These are phyloP conservation scores for Rhizophlyctis rosea DNA, from an alignment of 192 early-diverging fungal species.

Conservation along the genomic window DNA sequence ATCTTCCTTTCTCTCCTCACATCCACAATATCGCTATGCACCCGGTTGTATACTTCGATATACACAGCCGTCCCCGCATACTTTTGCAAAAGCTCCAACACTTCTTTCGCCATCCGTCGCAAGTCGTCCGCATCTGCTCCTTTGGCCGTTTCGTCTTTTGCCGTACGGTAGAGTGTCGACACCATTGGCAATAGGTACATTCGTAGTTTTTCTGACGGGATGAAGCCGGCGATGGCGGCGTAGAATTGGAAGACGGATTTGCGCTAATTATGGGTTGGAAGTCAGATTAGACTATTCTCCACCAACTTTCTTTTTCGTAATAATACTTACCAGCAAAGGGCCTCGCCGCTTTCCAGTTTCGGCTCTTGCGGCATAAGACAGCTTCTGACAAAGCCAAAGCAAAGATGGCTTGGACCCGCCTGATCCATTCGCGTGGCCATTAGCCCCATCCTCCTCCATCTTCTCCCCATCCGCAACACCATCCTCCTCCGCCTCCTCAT, in stretches of 20 bases:
- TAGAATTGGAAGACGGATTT: constrained; percentile 87
- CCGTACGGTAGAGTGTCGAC: constrained; percentile 75
- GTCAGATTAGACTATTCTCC: constrained; percentile 25
- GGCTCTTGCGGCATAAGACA: constrained; percentile 64
- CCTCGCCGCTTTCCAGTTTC: constrained; percentile 46
- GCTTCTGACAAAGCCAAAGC: constrained; percentile 56
- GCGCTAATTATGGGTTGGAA: too few relatives aligned
- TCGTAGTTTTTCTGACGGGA: constrained; percentile 53
- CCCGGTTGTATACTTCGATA: constrained; percentile 61
- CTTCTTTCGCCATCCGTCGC: constrained; percentile 73
- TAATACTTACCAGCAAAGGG: constrained; percentile 22
- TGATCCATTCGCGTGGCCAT: constrained; percentile 8
- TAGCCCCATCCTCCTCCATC: constrained; percentile 14
- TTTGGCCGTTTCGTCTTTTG: constrained; percentile 68
- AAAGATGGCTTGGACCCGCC: constrained; percentile 28
- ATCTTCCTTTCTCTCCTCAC: constrained; percentile 64
- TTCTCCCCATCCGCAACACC: constrained; percentile 15
- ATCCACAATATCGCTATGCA: constrained; percentile 61
- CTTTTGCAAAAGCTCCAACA: constrained; percentile 70
- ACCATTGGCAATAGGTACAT: constrained; percentile 71
- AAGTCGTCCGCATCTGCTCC: constrained; percentile 64
- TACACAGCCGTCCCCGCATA: constrained; percentile 72
- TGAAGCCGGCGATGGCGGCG: constrained; percentile 75
- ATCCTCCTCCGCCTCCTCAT: constrained; percentile 21
- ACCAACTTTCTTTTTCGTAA: constrained; percentile 11